These are phyloP conservation scores for Alternaria ethzedia DNA, from an alignment of 2,329 filamentous ascomycete species.

Conservation along the genomic window DNA sequence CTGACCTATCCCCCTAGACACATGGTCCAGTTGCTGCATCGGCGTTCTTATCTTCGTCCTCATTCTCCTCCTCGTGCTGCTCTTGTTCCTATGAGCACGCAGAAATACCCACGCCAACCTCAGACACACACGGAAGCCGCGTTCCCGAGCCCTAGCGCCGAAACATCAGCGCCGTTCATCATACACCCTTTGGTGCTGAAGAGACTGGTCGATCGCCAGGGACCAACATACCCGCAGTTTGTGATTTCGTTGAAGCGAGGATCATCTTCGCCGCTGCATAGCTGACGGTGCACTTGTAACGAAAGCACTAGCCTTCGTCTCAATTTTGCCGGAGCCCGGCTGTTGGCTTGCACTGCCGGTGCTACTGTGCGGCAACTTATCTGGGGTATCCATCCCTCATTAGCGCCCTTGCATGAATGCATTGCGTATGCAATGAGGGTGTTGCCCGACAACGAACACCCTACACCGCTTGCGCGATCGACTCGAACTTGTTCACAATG, in stretches of 20 bases:
- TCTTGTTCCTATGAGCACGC: constrained; percentile 65
- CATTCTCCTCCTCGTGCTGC: constrained; percentile 81
- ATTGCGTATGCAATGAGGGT: constrained; percentile 18
- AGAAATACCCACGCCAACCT: neutral
- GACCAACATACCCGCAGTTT: neutral
- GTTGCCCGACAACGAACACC: neutral
- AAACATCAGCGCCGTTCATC: neutral
- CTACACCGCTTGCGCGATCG: neutral
- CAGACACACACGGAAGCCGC: neutral
- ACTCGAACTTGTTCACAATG: neutral
- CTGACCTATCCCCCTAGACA: constrained; percentile 54
- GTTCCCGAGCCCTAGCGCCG: neutral
- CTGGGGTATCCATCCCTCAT: constrained; percentile 24
- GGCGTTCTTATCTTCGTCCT: constrained; percentile 85
- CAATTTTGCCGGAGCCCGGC: neutral
- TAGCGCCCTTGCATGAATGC: constrained; percentile 15
- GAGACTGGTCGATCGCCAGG: neutral
- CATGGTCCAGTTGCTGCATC: constrained; percentile 88
- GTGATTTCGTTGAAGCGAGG: neutral
- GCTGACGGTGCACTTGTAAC: constrained; percentile 7
- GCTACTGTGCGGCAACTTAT: constrained; percentile 9
- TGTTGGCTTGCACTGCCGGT: constrained; percentile 16
- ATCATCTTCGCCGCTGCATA: neutral
- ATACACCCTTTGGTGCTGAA: constrained; percentile 1
- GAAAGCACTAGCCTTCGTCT: constrained; percentile 7